Conservation (phyloP, 805 yeast species). For the Kuraishia floccosa region DNA sequence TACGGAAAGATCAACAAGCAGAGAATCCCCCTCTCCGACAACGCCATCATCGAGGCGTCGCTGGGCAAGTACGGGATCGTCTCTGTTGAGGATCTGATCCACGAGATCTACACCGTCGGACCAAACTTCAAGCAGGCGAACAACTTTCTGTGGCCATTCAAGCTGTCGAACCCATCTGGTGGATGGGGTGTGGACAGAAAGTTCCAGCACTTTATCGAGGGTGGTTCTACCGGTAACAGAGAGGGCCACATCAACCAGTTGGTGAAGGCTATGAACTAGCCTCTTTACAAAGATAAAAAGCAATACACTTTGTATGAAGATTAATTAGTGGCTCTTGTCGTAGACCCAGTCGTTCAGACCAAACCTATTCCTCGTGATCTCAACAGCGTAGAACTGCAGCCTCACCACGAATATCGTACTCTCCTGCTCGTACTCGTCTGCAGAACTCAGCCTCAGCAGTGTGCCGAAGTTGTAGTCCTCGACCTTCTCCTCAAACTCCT, state of each 20-base stretch:
- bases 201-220: constrained; percentile 95
- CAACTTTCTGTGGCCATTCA: constrained; percentile 98
- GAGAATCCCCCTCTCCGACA: constrained; percentile 84
- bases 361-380: constrained; percentile 82
- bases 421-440: constrained; percentile 69
- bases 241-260: constrained; percentile 91
- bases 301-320: too few species aligned
- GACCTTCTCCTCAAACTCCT: constrained; percentile 64
- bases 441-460: constrained; percentile 62
- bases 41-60: constrained; percentile 76
- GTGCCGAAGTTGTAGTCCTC: constrained; percentile 97
- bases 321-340: constrained; percentile 14
- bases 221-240: constrained; percentile 98
- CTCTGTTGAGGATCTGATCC: constrained; percentile 89
- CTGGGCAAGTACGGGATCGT: constrained; percentile 89
- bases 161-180: constrained; percentile 92
- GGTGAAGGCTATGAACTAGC: constrained; percentile 87
- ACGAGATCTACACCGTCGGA: constrained; percentile 93
- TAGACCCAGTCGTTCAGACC: constrained; percentile 89
- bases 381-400: constrained; percentile 91
- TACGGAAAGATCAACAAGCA: constrained; percentile 95
- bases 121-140: constrained; percentile 98
- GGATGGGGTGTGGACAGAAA: constrained; percentile 97
- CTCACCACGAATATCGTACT: constrained; percentile 85
- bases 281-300: constrained; percentile 5